phyloP scores from a whole-genome alignment of 768 basidiomycete species.

The Mrakia frigida region DNA sequence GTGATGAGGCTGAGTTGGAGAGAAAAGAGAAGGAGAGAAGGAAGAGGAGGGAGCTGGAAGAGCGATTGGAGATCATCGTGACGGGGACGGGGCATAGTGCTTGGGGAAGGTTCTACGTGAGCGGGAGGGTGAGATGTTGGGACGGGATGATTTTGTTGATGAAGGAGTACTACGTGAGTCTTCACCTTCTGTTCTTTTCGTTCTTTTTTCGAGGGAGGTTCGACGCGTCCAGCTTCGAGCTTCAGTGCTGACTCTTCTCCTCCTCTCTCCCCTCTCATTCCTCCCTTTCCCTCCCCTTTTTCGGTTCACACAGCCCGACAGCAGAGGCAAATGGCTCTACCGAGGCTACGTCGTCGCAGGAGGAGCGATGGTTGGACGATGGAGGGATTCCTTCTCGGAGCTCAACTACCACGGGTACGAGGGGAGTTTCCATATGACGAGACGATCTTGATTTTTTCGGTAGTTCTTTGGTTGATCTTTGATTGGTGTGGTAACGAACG shows the following conservation, averaged over 20 bases:
- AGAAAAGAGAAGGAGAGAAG: constrained; percentile 34
- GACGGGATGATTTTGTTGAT: constrained; percentile 44
- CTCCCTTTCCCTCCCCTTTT: neutral
- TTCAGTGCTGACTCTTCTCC: too few relatives aligned
- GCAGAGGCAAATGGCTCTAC: constrained; percentile 40
- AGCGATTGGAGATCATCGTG: constrained; percentile 41
- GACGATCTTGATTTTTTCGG: neutral
- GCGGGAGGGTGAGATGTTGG: constrained; percentile 43
- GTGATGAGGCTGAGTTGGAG: constrained; percentile 22
- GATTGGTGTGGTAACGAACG: too few relatives aligned
- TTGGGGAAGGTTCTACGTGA: constrained; percentile 44
- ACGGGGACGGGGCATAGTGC: constrained; percentile 44
- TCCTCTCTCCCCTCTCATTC: too few relatives aligned
- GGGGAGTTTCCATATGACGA: constrained; percentile 29
- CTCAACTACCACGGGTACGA: constrained; percentile 26
- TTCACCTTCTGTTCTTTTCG: too few relatives aligned
- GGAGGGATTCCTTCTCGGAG: constrained; percentile 41
- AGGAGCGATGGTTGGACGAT: constrained; percentile 41
- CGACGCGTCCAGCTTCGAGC: neutral
- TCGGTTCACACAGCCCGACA: constrained; percentile 14
- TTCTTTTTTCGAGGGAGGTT: neutral
- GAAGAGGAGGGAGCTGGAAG: constrained; percentile 35
- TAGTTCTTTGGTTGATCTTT: too few relatives aligned
- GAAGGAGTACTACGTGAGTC: constrained; percentile 45
- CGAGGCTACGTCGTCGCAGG: constrained; percentile 43